Evolutionary conservation across 2,329 filamentous ascomycete genomes (phyloP).

Genomic region (Grosmannia huntii): DNA sequence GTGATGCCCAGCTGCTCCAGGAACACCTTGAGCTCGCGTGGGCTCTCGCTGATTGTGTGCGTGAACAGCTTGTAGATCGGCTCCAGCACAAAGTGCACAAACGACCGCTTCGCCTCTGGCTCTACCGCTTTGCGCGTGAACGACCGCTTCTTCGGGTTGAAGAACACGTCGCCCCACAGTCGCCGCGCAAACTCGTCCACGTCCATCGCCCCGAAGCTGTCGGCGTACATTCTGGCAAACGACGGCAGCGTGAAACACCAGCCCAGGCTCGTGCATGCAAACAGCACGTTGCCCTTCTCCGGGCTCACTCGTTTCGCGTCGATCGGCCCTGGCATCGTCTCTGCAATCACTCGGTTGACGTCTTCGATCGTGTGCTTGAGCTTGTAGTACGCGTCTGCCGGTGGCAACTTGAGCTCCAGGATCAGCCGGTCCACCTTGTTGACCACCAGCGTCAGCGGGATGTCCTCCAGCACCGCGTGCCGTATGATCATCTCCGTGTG

Average conservation of each 20-base stretch:
- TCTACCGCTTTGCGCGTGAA: slow-evolving; percentile 84
- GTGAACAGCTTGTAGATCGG: slow-evolving; percentile 97
- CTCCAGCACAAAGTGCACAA: slow-evolving; percentile 89
- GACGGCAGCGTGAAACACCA: slow-evolving; percentile 95
- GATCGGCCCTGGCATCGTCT: slow-evolving; percentile 67
- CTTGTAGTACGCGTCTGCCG: slow-evolving; percentile 96
- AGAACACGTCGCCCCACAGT: slow-evolving; percentile 95
- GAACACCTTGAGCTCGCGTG: slow-evolving; percentile 69
- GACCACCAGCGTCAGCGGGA: slow-evolving; percentile 79
- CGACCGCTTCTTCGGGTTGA: slow-evolving; percentile 77
- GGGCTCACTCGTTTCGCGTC: slow-evolving; percentile 75
- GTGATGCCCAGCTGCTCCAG: slow-evolving; percentile 68
- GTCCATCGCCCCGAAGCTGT: slow-evolving; percentile 74
- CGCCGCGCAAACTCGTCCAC: slow-evolving; percentile 69
- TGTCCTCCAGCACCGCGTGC: slow-evolving; percentile 79
- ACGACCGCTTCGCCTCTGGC: slow-evolving; percentile 68
- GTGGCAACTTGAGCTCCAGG: slow-evolving; percentile 83
- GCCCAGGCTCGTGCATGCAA: slow-evolving; percentile 82
- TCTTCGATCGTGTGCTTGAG: slow-evolving; percentile 97
- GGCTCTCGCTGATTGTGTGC: slow-evolving; percentile 83
- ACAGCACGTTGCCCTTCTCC: slow-evolving; percentile 96
- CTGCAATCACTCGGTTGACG: slow-evolving; percentile 91
- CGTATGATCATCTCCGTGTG: slow-evolving; percentile 97
- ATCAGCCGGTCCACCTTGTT: slow-evolving; percentile 98
- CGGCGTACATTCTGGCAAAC: slow-evolving; percentile 92